A percentile compares a stretch with the other conserved stretches of the same genome.
Conservation (phyloP, 2,329 filamentous ascomycete species). For the Aspergillus candidus region DNA sequence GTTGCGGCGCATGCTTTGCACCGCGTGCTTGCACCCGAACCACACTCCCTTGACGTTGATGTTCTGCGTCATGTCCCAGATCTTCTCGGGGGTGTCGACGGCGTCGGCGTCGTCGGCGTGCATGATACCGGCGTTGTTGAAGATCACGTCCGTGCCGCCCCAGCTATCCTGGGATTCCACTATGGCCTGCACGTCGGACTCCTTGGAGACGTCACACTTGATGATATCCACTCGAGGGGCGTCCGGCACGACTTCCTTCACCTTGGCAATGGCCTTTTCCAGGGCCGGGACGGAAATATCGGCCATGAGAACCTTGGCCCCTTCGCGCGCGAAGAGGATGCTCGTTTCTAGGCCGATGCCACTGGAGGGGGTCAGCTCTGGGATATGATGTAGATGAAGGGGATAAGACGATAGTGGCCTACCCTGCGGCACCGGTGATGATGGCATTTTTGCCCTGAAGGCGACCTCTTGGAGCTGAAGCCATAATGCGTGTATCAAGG, state of each 20-base stretch:
- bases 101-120: slow-evolving; percentile 76
- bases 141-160: slow-evolving; percentile 86
- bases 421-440: slow-evolving; percentile 18
- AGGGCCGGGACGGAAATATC: slow-evolving; percentile 77
- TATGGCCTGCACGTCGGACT: slow-evolving; percentile 67
- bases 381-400: neutral
- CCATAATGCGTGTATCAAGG: too few species aligned
- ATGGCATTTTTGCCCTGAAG: slow-evolving; percentile 15
- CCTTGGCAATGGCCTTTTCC: slow-evolving; percentile 67
- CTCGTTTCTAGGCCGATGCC: slow-evolving; percentile 90
- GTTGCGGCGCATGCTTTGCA: slow-evolving; percentile 72
- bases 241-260: slow-evolving; percentile 63
- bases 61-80: slow-evolving; percentile 89
- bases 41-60: slow-evolving; percentile 99
- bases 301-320: slow-evolving; percentile 75
- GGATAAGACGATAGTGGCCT: neutral
- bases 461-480: too few species aligned
- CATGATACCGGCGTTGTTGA: slow-evolving; percentile 99
- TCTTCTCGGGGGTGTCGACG: slow-evolving; percentile 75
- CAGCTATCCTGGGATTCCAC: slow-evolving; percentile 70
- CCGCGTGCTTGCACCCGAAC: slow-evolving; percentile 89
- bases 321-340: slow-evolving; percentile 84
- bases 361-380: slow-evolving; percentile 30
- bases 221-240: slow-evolving; percentile 22
- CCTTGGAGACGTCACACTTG: slow-evolving; percentile 71